Conservation (phyloP, 2,329 filamentous ascomycete genomes). For the Sarocladiaceae sp. region DNA sequence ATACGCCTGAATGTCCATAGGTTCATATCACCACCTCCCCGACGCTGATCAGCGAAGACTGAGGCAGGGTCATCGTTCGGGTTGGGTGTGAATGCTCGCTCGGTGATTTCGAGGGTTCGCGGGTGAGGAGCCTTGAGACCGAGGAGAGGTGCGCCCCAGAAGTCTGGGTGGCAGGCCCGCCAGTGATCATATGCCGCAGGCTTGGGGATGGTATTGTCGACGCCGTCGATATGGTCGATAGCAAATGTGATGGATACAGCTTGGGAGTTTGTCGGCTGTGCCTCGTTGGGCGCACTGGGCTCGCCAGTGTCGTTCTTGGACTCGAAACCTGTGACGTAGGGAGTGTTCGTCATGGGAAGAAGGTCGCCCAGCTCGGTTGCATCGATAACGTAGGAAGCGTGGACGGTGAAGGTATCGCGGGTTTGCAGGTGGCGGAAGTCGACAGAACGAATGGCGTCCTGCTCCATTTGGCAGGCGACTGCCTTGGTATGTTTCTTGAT, state of each 20-base stretch:
- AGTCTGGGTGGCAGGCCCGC: conserved; percentile 18
- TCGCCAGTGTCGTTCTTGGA: conserved; percentile 20
- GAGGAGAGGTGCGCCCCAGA: conserved; percentile 22
- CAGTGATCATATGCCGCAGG: conserved; percentile 20
- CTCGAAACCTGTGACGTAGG: conserved; percentile 23
- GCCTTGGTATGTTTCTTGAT: conserved; percentile 18
- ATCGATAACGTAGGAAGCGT: conserved; percentile 13
- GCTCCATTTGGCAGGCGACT: conserved; percentile 17
- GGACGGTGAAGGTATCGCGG: conserved; percentile 13
- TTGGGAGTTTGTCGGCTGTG: conserved; percentile 22
- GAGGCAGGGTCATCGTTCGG: conserved; percentile 20
- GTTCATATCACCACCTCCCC: conserved; percentile 22
- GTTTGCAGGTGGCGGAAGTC: conserved; percentile 11
- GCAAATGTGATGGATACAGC: conserved; percentile 24
- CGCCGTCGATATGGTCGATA: conserved; percentile 22
- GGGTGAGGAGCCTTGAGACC: conserved; percentile 21
- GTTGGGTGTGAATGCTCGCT: conserved; percentile 22
- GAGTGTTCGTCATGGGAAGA: conserved; percentile 18
- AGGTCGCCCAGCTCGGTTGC: conserved; percentile 18
- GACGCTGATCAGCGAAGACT: conserved; percentile 20
- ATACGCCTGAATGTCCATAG: conserved; percentile 24
- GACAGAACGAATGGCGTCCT: conserved; percentile 8
- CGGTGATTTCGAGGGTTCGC: conserved; percentile 21
- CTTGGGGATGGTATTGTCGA: conserved; percentile 20
- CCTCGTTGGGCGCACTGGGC: conserved; percentile 20